A percentile compares a stretch with the other conserved stretches of the same genome.
Evolutionary conservation across 768 basidiomycete genomes (phyloP).

Genomic region (Leccinum variicolor): DNA sequence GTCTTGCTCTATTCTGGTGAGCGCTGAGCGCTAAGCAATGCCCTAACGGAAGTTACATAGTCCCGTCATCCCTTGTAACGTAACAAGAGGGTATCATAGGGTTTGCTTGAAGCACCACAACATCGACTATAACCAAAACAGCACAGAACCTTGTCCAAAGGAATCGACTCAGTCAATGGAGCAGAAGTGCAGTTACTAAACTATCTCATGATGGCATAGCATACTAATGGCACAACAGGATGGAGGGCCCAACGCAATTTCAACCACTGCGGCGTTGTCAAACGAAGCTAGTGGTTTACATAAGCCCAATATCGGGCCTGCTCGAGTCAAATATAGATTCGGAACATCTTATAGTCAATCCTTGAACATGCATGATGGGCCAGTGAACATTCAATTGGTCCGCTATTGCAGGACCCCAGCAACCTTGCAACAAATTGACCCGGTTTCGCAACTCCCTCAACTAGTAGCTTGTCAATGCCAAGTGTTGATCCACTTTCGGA

Average conservation of each 20-base stretch:
- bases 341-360: not conserved
- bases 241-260: not conserved
- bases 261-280: not conserved
- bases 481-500: not conserved
- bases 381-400: not conserved
- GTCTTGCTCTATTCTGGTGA: not conserved
- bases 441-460: not conserved
- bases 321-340: not conserved
- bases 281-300: no score
- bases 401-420: not conserved
- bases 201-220: not conserved
- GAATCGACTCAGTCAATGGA: not conserved
- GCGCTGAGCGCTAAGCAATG: no score
- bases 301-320: not conserved
- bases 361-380: not conserved
- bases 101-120: no score
- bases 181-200: not conserved
- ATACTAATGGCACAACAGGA: not conserved
- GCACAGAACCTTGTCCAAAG: not conserved
- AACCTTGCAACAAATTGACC: not conserved
- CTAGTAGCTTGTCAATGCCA: not conserved
- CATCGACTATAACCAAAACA: not conserved
- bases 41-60: not conserved
- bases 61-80: no score
- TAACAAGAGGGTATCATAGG: not conserved